Evolutionary conservation across 2,329 filamentous ascomycete species (phyloP).

Genomic region (Myriosclerotinia curreyana): DNA sequence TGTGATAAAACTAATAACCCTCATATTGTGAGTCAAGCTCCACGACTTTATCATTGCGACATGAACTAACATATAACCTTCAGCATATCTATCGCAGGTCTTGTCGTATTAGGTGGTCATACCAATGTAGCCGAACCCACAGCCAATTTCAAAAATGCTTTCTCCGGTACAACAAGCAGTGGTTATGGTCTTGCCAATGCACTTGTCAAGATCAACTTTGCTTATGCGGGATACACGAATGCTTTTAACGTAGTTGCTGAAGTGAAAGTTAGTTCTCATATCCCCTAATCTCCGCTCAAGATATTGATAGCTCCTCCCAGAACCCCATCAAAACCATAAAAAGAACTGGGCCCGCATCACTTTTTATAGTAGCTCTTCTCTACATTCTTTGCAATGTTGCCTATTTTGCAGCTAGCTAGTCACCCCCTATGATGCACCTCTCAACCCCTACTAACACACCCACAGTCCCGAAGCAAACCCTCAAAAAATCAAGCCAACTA

Average conservation of each 20-base stretch:
- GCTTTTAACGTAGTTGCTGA: slow-evolving; percentile 62
- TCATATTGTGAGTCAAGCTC: slow-evolving; percentile 50
- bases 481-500: slow-evolving; percentile 51
- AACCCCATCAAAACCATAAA: slow-evolving; percentile 56
- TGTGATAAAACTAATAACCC: slow-evolving; percentile 56
- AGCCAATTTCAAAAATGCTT: slow-evolving; percentile 54
- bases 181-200: slow-evolving; percentile 55
- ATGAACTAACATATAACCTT: not conserved
- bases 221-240: slow-evolving; percentile 56
- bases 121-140: slow-evolving; percentile 49
- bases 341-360: slow-evolving; percentile 48
- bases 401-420: slow-evolving; percentile 52
- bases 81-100: slow-evolving; percentile 54
- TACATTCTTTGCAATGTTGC: slow-evolving; percentile 60
- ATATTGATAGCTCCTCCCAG: slow-evolving; percentile 34
- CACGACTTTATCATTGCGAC: not conserved
- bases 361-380: slow-evolving; percentile 51
- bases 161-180: slow-evolving; percentile 47
- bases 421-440: not conserved
- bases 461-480: slow-evolving; percentile 50
- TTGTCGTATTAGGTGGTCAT: slow-evolving; percentile 60
- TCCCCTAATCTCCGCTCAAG: too few species aligned
- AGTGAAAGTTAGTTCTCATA: slow-evolving; percentile 45
- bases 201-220: slow-evolving; percentile 57
- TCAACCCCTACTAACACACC: not conserved